Evolutionary conservation across 2,329 filamentous ascomycete genomes (phyloP), one percentile per base, ranked within the genome.

Genomic region (Beauveria varroae): DNA sequence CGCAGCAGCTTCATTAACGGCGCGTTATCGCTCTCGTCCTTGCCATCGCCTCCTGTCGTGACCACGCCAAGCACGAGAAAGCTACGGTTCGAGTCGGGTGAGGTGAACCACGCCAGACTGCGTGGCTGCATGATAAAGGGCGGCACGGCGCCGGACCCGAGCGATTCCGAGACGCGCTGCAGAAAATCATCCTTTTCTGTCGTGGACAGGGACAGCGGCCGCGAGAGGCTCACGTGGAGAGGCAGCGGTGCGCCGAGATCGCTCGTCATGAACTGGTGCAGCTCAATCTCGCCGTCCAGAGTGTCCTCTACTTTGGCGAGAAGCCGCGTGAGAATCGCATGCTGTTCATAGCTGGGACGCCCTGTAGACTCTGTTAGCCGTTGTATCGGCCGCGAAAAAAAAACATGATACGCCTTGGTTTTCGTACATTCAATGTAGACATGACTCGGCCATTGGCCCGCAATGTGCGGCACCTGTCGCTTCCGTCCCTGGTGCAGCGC

Each of bases 391-490:
- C 26, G 9, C 6, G n/a, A 20, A 9, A 22, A 22, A 8, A 14
- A 20, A 49, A 16, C 12, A 43, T 22, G 43, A 41, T 34, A 16
- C 34, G 34, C 34, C 34, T 14, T 16, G 26, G 60, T 16, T 28
- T 43, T 28, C 86, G 75, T 80, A 96, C 95, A 99, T 77, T 98
- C 93, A 61, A 96, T 79, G 73, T 96, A 98, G 51, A 98, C 72
- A 74, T 98, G 93, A 40, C 87, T 91, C 1, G 93, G 91, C 95
- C 95, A 99, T 73, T 92, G 91, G 63, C 95, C 95, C 63, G 86
- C 84, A 28, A 93, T 79, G 74, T 99, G 95, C 26, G 93, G 93
- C 54, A 86, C 89, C 62, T 88, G 83, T 47, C 95, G 85, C 70
- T 87, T 91, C 51, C 93, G 86, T 59, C 95, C 95, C 37, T 88